Percentiles rank a stretch among this genome's conserved stretches.
Conservation (phyloP, 169 alveolate species). For the Plasmodium chabaudi region DNA sequence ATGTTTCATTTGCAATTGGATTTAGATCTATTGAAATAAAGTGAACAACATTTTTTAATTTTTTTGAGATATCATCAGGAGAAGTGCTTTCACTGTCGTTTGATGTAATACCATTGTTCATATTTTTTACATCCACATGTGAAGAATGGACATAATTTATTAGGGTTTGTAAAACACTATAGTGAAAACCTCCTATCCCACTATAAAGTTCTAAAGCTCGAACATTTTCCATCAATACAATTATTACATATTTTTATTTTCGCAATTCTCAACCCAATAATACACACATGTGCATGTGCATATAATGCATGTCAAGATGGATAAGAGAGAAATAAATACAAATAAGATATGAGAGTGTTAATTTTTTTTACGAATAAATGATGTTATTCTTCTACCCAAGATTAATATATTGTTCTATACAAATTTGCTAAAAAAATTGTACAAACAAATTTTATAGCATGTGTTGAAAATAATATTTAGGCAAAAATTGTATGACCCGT, state of each 20-base stretch:
- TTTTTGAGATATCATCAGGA: background rate
- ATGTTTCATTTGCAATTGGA: slow-evolving; percentile 50
- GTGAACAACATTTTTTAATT: slow-evolving; percentile 16
- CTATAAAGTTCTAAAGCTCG: slow-evolving; percentile 60
- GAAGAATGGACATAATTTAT: slow-evolving; percentile 21
- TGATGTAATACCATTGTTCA: background rate
- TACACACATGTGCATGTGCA: too few relatives aligned
- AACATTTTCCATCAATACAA: slow-evolving; percentile 17
- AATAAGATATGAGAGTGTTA: too few relatives aligned
- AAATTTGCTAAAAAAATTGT: too few relatives aligned
- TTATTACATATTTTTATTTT: background rate
- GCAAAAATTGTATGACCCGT: too few relatives aligned
- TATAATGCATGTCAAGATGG: background rate
- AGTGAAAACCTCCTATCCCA: slow-evolving; percentile 75
- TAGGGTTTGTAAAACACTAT: slow-evolving; percentile 48
- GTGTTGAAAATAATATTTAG: too few relatives aligned
- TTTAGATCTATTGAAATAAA: slow-evolving; percentile 56
- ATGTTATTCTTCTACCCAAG: too few relatives aligned
- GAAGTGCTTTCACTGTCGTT: background rate
- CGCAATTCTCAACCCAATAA: too few relatives aligned
- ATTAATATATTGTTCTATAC: too few relatives aligned
- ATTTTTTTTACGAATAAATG: too few relatives aligned
- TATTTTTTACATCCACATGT: background rate
- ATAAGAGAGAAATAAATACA: background rate
- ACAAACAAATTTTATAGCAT: too few relatives aligned